Percentiles rank a stretch among this genome's conserved stretches.
These are phyloP conservation scores for Barnettozyma californica DNA, from an alignment of 805 yeast genomes.

Conservation along the genomic window DNA sequence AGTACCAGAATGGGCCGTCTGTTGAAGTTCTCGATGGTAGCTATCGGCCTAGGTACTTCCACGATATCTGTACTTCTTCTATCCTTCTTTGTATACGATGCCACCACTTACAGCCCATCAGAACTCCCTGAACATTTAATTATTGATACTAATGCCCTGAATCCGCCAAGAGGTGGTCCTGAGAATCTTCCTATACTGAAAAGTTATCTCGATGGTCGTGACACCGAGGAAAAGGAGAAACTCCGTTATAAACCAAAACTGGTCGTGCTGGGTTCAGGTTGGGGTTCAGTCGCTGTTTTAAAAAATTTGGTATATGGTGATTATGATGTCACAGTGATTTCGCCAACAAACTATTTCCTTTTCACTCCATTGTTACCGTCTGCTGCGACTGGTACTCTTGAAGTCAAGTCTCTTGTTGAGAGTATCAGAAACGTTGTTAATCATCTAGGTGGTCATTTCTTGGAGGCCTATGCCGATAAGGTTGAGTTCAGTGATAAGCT, in stretches of 20 bases:
- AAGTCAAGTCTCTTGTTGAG: conserved; percentile 58
- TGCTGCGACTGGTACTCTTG: conserved; percentile 68
- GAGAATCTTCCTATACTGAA: conserved; percentile 61
- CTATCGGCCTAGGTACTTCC: conserved; percentile 40
- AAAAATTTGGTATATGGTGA: conserved; percentile 46
- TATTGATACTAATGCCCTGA: conserved; percentile 47
- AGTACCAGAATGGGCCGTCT: conserved; percentile 28
- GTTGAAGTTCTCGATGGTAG: conserved; percentile 30
- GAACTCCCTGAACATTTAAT: conserved; percentile 37
- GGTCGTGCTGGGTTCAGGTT: conserved; percentile 63
- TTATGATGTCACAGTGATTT: conserved; percentile 60
- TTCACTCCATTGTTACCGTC: conserved; percentile 67
- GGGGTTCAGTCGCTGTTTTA: conserved; percentile 63
- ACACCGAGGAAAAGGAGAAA: conserved; percentile 41
- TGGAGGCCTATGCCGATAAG: conserved; percentile 58
- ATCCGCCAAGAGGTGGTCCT: conserved; percentile 62
- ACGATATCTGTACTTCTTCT: conserved; percentile 36
- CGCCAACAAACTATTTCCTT: conserved; percentile 64
- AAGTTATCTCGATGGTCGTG: conserved; percentile 52
- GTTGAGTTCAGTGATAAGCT: conserved; percentile 51
- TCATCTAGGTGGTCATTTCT: conserved; percentile 50
- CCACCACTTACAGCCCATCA: conserved; percentile 52
- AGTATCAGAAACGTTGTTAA: conserved; percentile 54
- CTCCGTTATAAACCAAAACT: conserved; percentile 46
- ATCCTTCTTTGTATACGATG: conserved; percentile 58